These are phyloP conservation scores for Xylaria cubensis DNA, from an alignment of 495 filamentous ascomycete species.

Conservation along the genomic window DNA sequence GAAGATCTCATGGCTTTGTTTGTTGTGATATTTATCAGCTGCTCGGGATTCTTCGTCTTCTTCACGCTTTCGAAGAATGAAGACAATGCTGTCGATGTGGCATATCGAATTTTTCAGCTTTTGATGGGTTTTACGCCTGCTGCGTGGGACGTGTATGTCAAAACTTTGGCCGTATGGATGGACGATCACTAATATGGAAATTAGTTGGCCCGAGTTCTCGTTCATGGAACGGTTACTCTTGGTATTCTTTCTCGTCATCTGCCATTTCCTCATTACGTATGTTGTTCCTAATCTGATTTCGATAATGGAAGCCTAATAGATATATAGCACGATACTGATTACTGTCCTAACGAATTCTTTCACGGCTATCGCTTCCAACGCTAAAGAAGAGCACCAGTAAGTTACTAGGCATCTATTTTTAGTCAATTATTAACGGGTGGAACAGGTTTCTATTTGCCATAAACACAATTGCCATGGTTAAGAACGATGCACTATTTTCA, in stretches of 20 bases:
- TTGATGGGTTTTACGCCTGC: constrained; percentile 77
- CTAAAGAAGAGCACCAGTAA: constrained; percentile 87
- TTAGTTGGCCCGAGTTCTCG: constrained; percentile 79
- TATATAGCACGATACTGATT: constrained; percentile 76
- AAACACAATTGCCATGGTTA: constrained; percentile 95
- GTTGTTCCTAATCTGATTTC: constrained; percentile 24
- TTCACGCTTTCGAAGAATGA: constrained; percentile 77
- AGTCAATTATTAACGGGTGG: not conserved
- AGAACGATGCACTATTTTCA: constrained; percentile 90
- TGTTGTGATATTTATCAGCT: constrained; percentile 80
- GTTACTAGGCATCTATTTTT: constrained; percentile 19
- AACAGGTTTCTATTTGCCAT: constrained; percentile 84
- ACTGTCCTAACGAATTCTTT: constrained; percentile 93
- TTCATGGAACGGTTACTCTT: constrained; percentile 75
- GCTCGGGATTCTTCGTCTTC: constrained; percentile 93
- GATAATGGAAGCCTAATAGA: constrained; percentile 29
- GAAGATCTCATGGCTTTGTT: constrained; percentile 85
- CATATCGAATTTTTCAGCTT: constrained; percentile 90
- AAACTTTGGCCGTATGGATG: not conserved
- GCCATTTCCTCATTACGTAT: constrained; percentile 88
- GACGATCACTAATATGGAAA: constrained; percentile 45
- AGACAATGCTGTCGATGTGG: constrained; percentile 69
- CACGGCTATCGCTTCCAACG: constrained; percentile 91
- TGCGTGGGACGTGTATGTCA: constrained; percentile 58
- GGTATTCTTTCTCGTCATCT: constrained; percentile 85